Base-by-base conservation (phyloP, 768 basidiomycete species). In the Mycena olivaceomarginata region DNA sequence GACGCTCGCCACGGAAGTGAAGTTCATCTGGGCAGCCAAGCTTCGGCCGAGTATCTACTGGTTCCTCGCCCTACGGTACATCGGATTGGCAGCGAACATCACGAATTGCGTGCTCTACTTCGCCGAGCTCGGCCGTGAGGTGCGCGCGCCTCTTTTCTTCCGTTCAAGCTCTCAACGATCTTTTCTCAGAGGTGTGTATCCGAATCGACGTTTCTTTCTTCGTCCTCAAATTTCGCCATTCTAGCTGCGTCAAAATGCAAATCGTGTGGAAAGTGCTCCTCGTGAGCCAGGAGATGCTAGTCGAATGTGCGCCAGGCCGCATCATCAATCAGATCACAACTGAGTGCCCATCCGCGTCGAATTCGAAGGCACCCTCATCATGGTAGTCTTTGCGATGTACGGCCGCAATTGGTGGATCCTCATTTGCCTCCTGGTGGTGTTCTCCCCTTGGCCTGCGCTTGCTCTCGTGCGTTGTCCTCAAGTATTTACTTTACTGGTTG, bases 201-300 rank as follows among this genome's bases (percentile, higher is more conserved):
- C 66, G 31, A 39, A 69, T 41, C 22, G 40, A 43, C 40, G 12
- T 43, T 39, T 53, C 39, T 41, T 56, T 39, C 53, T 57, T 31
- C 25, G 16, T 43, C 16, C 25, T 57, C 39, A 56, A 67, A 51
- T 39, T 66, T 2, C 37, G 45, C 45, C 43, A 48, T 66, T 66
- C 45, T 66, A 67, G 66, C 48, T 67, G 66, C 48, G 48, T 67
- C 66, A 67, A 67, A 67, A 67, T 67, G 66, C 66, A 67, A 67
- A 0, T 67, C 46, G 40, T 51, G 48, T 67, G 66, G 66, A 51
- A 51, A 51, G 46, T 22, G 16, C 45, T 67, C 66, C 37, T 67
- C 66, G 66, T 67, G 13, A 67, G 46, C 66, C 66, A 67, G 48
- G 66, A 51, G n/a, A n/a, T 67, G 15, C 31, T 67, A 31, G 31